Percentiles rank a stretch among this genome's conserved stretches.
phyloP scores from a whole-genome alignment of 1,284 basidiomycete genomes.

The Trichosporon sp. region DNA sequence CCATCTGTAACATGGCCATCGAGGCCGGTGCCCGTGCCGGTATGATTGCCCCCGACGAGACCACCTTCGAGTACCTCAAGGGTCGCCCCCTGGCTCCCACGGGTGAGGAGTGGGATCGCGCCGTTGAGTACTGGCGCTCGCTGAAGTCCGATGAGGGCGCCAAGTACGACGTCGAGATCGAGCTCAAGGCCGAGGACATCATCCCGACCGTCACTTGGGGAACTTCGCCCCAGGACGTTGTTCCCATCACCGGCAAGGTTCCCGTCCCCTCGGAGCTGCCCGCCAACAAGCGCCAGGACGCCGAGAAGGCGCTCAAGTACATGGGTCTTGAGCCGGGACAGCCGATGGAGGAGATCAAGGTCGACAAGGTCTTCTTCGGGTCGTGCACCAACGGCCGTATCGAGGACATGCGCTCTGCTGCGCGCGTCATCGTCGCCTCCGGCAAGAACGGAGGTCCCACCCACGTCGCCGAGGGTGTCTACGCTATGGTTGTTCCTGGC shows the following conservation, averaged over 20 bases:
- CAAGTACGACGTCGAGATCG: conserved; percentile 81
- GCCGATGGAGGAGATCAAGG: conserved; percentile 71
- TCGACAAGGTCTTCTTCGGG: conserved; percentile 95
- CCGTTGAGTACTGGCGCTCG: conserved; percentile 81
- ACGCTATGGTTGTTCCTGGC: conserved; percentile 93
- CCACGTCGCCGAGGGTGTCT: conserved; percentile 69
- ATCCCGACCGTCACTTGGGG: conserved; percentile 95
- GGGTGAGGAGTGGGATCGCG: conserved; percentile 83
- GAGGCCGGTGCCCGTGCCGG: conserved; percentile 92
- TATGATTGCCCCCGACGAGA: conserved; percentile 90
- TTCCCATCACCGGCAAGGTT: conserved; percentile 76
- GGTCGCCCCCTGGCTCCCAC: conserved; percentile 69
- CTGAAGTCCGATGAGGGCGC: conserved; percentile 81
- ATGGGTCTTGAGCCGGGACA: conserved; percentile 85
- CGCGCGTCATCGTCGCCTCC: conserved; percentile 62
- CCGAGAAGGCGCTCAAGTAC: conserved; percentile 77
- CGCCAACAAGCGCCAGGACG: conserved; percentile 66
- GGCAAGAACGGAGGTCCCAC: conserved; percentile 44
- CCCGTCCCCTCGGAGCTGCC: conserved; percentile 70
- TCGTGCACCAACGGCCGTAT: conserved; percentile 97
- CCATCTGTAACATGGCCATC: conserved; percentile 97
- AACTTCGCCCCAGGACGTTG: conserved; percentile 88
- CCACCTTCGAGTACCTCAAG: conserved; percentile 81
- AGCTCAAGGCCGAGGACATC: conserved; percentile 81
- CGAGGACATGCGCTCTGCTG: conserved; percentile 88